Conservation (phyloP, 78 protist genomes). For the Polysphondylium violaceum region DNA sequence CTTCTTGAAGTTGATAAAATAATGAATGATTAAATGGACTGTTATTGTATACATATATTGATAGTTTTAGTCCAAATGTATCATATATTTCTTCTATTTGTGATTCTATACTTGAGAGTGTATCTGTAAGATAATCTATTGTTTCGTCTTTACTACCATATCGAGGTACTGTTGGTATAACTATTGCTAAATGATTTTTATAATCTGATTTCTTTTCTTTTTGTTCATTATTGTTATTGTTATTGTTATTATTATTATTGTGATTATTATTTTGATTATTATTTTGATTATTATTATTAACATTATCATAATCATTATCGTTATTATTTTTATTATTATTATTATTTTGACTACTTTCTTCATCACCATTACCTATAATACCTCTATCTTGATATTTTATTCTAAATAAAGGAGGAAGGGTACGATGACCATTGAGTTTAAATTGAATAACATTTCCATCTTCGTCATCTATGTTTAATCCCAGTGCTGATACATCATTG, state of each 20-base stretch:
- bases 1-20: slow-evolving; percentile 6
- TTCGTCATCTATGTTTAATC: no score
- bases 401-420: no score
- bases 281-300: not conserved
- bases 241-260: not conserved
- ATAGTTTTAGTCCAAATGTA: not conserved
- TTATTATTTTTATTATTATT: not conserved
- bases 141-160: not conserved
- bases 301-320: not conserved
- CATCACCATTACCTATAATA: no score
- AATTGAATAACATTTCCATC: no score
- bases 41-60: not conserved
- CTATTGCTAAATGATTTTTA: not conserved
- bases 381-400: no score
- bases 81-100: not conserved
- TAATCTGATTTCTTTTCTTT: no score
- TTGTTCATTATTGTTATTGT: no score
- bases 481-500: no score
- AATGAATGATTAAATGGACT: slow-evolving; percentile 11
- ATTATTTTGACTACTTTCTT: not conserved
- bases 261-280: slow-evolving; percentile 3
- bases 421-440: no score
- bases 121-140: not conserved
- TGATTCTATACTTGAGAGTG: not conserved
- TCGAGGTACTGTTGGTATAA: slow-evolving; percentile 2